Base-by-base conservation (phyloP, 345 rosid genomes). In the Brassica carinata region DNA sequence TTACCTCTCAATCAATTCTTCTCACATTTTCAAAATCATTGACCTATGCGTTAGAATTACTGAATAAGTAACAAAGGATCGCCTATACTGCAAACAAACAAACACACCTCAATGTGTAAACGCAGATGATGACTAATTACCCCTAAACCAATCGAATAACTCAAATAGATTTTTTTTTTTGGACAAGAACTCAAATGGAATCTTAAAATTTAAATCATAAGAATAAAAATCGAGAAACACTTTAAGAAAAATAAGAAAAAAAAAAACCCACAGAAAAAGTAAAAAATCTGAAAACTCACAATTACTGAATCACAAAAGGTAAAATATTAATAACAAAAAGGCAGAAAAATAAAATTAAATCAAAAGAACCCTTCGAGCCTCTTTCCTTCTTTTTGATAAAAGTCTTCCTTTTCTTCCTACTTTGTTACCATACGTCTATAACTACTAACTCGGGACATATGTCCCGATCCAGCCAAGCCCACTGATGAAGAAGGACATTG, bases 381-480 rank as follows among this genome's bases (percentile, higher is more conserved):
- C 72, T 74, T 18, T 69, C 71, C 70, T 38, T 66, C 2, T 61
- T 48, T 63, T 64, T 75, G 66, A 80, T 80, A 51, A 23, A 73
- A 61, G 66, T 69, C 67, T 59, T 73, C 82, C 38, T 74, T 17
- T 66, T 73, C 45, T 36, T 69, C 68, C 80, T 64, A 80, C 75
- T 74, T 59, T 69, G 79, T 69, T 51, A 62, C 78, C 69, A 2
- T 19, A 79, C 77, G 5, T 62, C 66, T 67, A 51, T 51, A n/a
- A n/a, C 18, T 36, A 71, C 77, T 34, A 70, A 64, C 53, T 63
- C 18, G 69, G 69, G 71, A 94, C 89, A 75, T 92, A 92, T 63
- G 98, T 96, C 62, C 99, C 99, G 3, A 96, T 80, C 79, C 92
- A 96, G 59, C 99, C 99, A 27, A 96, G 81, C 76, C 99, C 99